These are phyloP conservation scores for Westerdykella sp. DNA, from an alignment of 2,329 filamentous ascomycete genomes.

Conservation along the genomic window DNA sequence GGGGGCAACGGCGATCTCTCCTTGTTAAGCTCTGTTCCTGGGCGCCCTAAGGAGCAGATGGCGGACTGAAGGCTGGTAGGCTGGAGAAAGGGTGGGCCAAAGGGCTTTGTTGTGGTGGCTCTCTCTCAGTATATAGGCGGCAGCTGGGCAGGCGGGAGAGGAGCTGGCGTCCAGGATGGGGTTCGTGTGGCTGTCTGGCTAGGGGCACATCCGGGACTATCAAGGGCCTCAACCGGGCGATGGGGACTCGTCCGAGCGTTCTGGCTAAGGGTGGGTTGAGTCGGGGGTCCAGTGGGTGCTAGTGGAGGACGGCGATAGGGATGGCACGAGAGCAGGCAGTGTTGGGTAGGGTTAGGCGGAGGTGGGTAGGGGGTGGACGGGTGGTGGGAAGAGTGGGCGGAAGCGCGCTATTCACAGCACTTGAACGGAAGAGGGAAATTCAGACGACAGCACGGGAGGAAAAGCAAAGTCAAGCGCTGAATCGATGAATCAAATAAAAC, in stretches of 20 bases:
- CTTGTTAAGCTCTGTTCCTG: constrained; percentile 47
- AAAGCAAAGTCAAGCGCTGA: constrained; percentile 24
- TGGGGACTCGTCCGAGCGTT: constrained; percentile 39
- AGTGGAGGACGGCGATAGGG: constrained; percentile 34
- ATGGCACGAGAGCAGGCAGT: constrained; percentile 32
- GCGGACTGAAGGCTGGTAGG: constrained; percentile 23
- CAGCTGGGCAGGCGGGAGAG: constrained; percentile 18
- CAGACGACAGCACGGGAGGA: constrained; percentile 36
- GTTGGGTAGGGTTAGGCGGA: neutral
- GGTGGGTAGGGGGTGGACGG: constrained; percentile 12
- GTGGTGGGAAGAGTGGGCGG: constrained; percentile 17
- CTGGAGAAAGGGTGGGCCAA: constrained; percentile 35
- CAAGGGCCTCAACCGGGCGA: constrained; percentile 37
- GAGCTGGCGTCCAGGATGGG: constrained; percentile 18
- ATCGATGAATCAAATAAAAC: constrained; percentile 28
- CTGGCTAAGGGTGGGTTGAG: no score
- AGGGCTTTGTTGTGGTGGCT: constrained; percentile 34
- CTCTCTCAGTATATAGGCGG: constrained; percentile 39
- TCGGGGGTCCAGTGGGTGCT: constrained; percentile 24
- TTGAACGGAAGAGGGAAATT: constrained; percentile 34
- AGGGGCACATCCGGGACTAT: constrained; percentile 18
- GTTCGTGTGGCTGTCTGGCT: constrained; percentile 41
- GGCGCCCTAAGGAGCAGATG: constrained; percentile 39
- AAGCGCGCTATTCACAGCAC: constrained; percentile 31
- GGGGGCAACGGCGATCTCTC: constrained; percentile 41